Percentiles rank a stretch among this genome's conserved stretches.
Evolutionary conservation across 352 stramenopile genomes (phyloP).

Genomic region (Pythium plurisporium): DNA sequence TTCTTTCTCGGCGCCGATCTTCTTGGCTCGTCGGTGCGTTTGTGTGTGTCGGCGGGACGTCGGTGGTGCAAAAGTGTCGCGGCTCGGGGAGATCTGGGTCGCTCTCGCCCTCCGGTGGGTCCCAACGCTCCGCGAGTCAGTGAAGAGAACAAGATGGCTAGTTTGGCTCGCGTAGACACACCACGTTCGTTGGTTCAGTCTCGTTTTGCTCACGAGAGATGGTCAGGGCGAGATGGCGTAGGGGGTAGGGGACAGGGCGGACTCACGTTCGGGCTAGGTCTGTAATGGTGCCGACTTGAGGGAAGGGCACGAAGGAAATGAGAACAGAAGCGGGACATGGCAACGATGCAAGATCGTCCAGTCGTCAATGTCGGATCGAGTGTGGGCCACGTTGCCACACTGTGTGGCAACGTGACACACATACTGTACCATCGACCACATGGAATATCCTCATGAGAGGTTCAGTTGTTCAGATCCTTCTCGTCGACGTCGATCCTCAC

Average conservation of each 20-base stretch:
- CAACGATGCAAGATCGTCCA: slow-evolving; percentile 16
- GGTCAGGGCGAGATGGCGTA: background rate
- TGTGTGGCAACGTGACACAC: slow-evolving; percentile 17
- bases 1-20: slow-evolving; percentile 7
- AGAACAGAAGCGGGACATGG: slow-evolving; percentile 11
- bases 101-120: background rate
- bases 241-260: slow-evolving; percentile 9
- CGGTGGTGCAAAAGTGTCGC: slow-evolving; percentile 15
- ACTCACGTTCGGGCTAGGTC: slow-evolving; percentile 18
- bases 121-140: slow-evolving; percentile 1
- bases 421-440: background rate
- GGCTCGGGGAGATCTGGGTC: slow-evolving; percentile 12
- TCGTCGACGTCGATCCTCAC: too few relatives aligned
- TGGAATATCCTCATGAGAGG: background rate
- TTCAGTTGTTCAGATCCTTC: too few relatives aligned
- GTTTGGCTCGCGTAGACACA: slow-evolving; percentile 16
- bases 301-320: slow-evolving; percentile 17
- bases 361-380: slow-evolving; percentile 15
- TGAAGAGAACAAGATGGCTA: slow-evolving; percentile 19
- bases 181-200: slow-evolving; percentile 19
- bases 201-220: slow-evolving; percentile 6
- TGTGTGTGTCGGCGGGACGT: slow-evolving; percentile 6
- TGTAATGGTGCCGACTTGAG: slow-evolving; percentile 21
- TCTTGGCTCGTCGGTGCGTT: background rate
- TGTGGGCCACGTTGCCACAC: too few relatives aligned